Base-by-base conservation (phyloP, 441 rosid genomes). In the Euphorbia neoarborescens region DNA sequence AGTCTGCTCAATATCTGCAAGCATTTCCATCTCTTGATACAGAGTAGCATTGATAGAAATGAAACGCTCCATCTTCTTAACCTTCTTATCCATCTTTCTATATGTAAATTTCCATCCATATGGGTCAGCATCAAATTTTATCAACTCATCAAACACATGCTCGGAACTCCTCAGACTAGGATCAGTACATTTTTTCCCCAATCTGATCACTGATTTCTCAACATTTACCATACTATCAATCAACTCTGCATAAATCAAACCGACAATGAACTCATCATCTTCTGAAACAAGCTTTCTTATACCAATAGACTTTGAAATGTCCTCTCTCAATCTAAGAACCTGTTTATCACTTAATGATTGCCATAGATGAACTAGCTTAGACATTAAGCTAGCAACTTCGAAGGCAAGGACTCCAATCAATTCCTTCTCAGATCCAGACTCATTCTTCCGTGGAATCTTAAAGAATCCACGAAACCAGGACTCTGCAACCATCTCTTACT, bases 1-100 rank as follows among this genome's bases (percentile, higher is more conserved):
- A 68, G 91, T 85, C 83, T 92, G 99, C 64, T 90, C 94, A 54
- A 86, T 82, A 72, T 92, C 97, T 0, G 84, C 76, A 12, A 95
- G 84, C 78, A 88, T 76, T 83, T 95, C 98, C 89, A 89, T 90
- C 85, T 90, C 99, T 75, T 90, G 97, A 69, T 90, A 90, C 71
- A 95, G 78, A 70, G 77, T 84, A 3, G 89, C 90, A 76, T 92
- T 94, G 13, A 84, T 78, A 0, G 87, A 86, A 71, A 95, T 83
- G 58, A 86, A 92, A 22, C 81, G 88, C 73, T 89, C 96, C 95
- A 95, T 90, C 82, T 89, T 92, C 86, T 86, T 92, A n/a, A 81
- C 88, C 75, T 90, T 92, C 62, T 77, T 79, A 53, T 90, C 97
- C 99, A 95, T 95, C 76, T 92, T 90, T 85, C 80, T 90, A 74